phyloP scores from a whole-genome alignment of 352 stramenopile species.

The Phytophthora agathidicida region DNA sequence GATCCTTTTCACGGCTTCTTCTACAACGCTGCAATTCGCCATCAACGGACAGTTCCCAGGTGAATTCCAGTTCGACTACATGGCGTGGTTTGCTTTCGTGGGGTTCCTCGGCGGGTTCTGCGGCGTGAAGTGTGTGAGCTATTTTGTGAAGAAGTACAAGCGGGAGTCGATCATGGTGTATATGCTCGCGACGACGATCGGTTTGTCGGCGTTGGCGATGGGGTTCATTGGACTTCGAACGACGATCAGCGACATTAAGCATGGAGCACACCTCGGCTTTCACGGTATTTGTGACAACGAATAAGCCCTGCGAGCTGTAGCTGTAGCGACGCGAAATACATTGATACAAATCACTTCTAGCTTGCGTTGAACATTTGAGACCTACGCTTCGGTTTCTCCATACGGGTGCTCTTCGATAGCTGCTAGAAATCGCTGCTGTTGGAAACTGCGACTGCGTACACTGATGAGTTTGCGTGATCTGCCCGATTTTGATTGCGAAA shows the following conservation, averaged over 20 bases:
- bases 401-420: constrained; percentile 48
- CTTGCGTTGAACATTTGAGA: constrained; percentile 3
- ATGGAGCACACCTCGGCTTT: constrained; percentile 62
- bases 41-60: constrained; percentile 78
- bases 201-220: constrained; percentile 69
- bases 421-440: constrained; percentile 36
- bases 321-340: constrained; percentile 11
- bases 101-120: constrained; percentile 87
- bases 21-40: constrained; percentile 90
- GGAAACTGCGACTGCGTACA: constrained; percentile 49
- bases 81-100: constrained; percentile 82
- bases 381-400: constrained; percentile 33
- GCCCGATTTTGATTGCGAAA: constrained; percentile 5
- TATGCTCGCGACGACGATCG: constrained; percentile 68
- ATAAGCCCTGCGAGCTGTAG: constrained; percentile 21
- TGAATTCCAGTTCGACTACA: constrained; percentile 90
- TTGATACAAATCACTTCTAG: constrained; percentile 3
- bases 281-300: constrained; percentile 62
- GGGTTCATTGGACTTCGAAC: constrained; percentile 56
- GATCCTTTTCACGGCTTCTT: constrained; percentile 90
- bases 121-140: constrained; percentile 78
- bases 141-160: constrained; percentile 91
- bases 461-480: constrained; percentile 56
- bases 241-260: constrained; percentile 57
- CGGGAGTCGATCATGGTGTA: constrained; percentile 83